A percentile compares a stretch with the other conserved stretches of the same genome.
phyloP scores from a whole-genome alignment of 345 rosid genomes.

The Melastoma malabathricum region DNA sequence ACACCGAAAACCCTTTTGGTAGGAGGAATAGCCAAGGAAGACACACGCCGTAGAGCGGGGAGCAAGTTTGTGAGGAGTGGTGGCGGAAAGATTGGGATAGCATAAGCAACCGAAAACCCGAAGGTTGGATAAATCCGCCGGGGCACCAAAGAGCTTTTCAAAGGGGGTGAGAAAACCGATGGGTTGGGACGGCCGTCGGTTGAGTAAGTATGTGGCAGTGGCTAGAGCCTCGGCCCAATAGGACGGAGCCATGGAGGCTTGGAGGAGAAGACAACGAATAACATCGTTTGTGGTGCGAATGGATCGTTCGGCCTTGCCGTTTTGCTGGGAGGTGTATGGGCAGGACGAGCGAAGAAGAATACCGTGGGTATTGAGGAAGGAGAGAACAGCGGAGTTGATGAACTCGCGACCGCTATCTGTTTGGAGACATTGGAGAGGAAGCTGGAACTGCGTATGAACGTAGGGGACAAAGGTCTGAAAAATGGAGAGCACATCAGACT shows the following conservation, averaged over 20 bases:
- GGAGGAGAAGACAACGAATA: not conserved
- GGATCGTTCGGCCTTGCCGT: not conserved
- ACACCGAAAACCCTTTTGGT: not conserved
- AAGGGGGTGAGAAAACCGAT: not conserved
- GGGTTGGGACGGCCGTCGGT: not conserved
- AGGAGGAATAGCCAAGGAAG: constrained; percentile 2
- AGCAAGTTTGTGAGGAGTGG: not conserved
- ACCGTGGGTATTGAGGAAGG: not conserved
- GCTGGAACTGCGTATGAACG: not conserved
- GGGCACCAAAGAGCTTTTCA: not conserved
- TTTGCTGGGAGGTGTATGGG: not conserved
- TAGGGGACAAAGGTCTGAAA: not conserved
- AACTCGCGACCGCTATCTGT: not conserved
- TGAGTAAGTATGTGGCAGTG: constrained; percentile 4
- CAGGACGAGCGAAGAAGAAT: not conserved
- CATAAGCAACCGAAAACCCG: constrained; percentile 1
- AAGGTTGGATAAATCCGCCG: not conserved
- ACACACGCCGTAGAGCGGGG: constrained; percentile 1
- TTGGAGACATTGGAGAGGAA: not conserved
- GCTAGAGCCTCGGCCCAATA: constrained; percentile 4
- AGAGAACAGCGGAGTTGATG: not conserved
- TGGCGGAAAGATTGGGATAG: not conserved
- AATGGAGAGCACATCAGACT: not conserved
- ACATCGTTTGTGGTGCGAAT: not conserved
- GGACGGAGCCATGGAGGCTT: not conserved